Evolutionary conservation across 2,329 filamentous ascomycete species (phyloP).

Genomic region (Talaromyces amestolkiae): DNA sequence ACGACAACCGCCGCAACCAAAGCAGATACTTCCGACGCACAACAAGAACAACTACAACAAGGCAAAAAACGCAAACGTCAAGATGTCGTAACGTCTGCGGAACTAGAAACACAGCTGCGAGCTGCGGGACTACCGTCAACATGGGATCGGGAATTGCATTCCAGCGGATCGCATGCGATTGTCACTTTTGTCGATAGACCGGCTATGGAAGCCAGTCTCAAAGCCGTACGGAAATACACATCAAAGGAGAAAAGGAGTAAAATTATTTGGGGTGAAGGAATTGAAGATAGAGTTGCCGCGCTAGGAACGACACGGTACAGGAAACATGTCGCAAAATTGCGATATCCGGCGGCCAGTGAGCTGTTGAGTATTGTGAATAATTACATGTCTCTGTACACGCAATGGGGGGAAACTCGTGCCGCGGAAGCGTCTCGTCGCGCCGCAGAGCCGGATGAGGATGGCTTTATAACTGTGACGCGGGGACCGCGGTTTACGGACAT

Average conservation of each 20-base stretch:
- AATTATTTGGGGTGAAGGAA: conserved; percentile 62
- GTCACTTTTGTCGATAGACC: conserved; percentile 79
- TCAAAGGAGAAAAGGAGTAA: conserved; percentile 37
- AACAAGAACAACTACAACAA: conserved; percentile 23
- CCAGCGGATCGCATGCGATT: conserved; percentile 74
- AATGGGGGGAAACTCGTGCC: conserved; percentile 66
- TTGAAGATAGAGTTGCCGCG: conserved; percentile 55
- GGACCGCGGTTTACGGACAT: conserved; percentile 71
- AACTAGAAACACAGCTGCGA: conserved; percentile 56
- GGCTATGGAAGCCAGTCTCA: conserved; percentile 73
- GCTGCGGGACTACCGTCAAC: conserved; percentile 63
- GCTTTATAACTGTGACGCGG: conserved; percentile 86
- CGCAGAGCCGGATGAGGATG: conserved; percentile 86
- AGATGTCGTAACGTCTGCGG: conserved; percentile 46
- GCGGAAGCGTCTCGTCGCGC: conserved; percentile 61
- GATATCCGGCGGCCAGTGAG: conserved; percentile 64
- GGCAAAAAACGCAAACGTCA: conserved; percentile 60
- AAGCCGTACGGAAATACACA: conserved; percentile 64
- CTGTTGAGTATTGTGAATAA: conserved; percentile 76
- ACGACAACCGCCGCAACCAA: background rate
- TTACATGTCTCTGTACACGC: conserved; percentile 76
- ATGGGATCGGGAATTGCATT: conserved; percentile 70
- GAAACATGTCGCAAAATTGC: conserved; percentile 65
- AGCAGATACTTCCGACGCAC: background rate
- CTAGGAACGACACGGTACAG: conserved; percentile 55